phyloP scores from a whole-genome alignment of 345 rosid species.

The Cochlearia excelsa region DNA sequence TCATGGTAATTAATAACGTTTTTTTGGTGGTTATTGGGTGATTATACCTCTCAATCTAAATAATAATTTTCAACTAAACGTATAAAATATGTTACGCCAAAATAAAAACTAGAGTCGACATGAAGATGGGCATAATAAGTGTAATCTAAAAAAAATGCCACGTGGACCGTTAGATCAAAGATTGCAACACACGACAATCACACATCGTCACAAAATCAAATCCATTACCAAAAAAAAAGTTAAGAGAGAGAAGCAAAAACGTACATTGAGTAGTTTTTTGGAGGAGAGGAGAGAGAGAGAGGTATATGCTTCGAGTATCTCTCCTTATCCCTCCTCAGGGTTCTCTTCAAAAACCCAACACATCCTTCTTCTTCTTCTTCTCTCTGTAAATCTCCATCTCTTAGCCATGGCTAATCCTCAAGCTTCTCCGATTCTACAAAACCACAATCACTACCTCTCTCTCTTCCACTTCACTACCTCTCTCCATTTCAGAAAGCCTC shows the following conservation, averaged over 20 bases:
- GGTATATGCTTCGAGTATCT: constrained; percentile 77
- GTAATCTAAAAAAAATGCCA: constrained; percentile 22
- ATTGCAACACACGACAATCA: constrained; percentile 31
- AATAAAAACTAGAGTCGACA: constrained; percentile 18
- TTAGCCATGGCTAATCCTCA: constrained; percentile 44
- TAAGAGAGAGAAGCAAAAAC: constrained; percentile 8
- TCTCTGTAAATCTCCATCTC: constrained; percentile 7
- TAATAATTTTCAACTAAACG: too few species aligned
- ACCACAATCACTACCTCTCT: constrained; percentile 28
- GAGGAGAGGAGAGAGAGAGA: constrained; percentile 19
- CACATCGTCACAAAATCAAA: constrained; percentile 29
- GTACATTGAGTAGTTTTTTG: not conserved
- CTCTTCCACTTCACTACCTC: constrained; percentile 33
- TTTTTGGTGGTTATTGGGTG: too few species aligned
- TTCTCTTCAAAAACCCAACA: constrained; percentile 26
- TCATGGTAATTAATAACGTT: too few species aligned
- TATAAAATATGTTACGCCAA: too few species aligned
- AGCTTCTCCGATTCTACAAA: constrained; percentile 37
- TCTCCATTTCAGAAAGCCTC: constrained; percentile 33
- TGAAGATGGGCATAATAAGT: constrained; percentile 22
- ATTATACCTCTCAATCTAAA: not conserved
- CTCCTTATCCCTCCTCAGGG: constrained; percentile 42
- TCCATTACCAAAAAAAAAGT: not conserved
- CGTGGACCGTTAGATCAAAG: constrained; percentile 31
- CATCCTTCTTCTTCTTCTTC: constrained; percentile 17